phyloP scores from a whole-genome alignment of 257 asterid species.

The Solanum lignicaule region DNA sequence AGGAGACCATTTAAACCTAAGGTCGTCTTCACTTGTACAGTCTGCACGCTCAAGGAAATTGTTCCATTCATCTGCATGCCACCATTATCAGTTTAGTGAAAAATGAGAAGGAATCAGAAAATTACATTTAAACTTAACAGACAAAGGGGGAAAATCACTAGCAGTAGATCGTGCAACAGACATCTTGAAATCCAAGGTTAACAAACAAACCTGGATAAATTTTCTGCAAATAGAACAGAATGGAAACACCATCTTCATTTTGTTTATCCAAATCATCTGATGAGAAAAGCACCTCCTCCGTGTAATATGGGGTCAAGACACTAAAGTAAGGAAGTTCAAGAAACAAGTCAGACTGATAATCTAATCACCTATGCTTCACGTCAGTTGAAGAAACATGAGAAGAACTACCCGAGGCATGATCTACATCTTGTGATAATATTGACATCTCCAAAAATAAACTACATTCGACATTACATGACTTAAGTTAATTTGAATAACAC shows the following conservation, averaged over 20 bases:
- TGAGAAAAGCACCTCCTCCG: slow-evolving; percentile 94
- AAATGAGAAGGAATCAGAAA: not conserved
- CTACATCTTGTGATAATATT: not conserved
- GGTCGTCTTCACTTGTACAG: slow-evolving; percentile 61
- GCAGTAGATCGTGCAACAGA: not conserved
- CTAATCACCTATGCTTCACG: not conserved
- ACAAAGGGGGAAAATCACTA: not conserved
- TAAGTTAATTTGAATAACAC: not conserved
- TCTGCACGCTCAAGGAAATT: slow-evolving; percentile 87
- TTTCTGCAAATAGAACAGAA: slow-evolving; percentile 90
- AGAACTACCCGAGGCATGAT: not conserved
- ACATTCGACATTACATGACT: not conserved
- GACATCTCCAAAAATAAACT: not conserved
- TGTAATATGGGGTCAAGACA: slow-evolving; percentile 91
- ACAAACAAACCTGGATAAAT: slow-evolving; percentile 82
- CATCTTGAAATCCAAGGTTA: not conserved
- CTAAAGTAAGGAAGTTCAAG: slow-evolving; percentile 22
- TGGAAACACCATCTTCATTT: slow-evolving; percentile 98
- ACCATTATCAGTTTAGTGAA: slow-evolving; percentile 10
- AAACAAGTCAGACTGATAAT: not conserved
- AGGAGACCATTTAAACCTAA: slow-evolving; percentile 49
- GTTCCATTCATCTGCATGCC: slow-evolving; percentile 81
- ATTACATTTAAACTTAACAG: not conserved
- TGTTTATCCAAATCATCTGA: slow-evolving; percentile 77
- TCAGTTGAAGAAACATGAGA: not conserved